phyloP scores from a whole-genome alignment of 345 rosid species.

The Combretum micranthum region DNA sequence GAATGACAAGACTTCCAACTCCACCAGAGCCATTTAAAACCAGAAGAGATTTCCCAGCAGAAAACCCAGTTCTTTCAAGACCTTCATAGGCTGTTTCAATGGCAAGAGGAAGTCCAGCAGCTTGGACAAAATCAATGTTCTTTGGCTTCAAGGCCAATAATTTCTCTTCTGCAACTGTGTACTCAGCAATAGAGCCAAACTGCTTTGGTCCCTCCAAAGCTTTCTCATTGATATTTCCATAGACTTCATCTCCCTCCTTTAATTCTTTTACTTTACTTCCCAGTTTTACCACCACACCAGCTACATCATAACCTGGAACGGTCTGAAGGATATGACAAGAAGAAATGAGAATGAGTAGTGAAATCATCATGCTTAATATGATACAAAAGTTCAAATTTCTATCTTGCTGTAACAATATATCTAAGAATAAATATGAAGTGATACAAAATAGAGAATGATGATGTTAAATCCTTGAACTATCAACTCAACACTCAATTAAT shows the following conservation, averaged over 20 bases:
- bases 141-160: conserved; percentile 73
- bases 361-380: neutral
- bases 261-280: conserved; percentile 67
- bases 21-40: conserved; percentile 90
- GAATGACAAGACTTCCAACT: conserved; percentile 92
- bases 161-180: conserved; percentile 84
- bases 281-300: conserved; percentile 79
- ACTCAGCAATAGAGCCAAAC: conserved; percentile 80
- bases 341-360: neutral
- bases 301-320: conserved; percentile 92
- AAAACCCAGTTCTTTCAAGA: conserved; percentile 67
- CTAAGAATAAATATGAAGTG: neutral
- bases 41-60: conserved; percentile 76
- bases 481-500: too few relatives aligned
- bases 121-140: conserved; percentile 69
- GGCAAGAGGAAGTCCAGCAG: conserved; percentile 89
- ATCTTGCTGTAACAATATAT: neutral
- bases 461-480: neutral
- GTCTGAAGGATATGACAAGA: conserved; percentile 38
- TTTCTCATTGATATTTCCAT: conserved; percentile 87
- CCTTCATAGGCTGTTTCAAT: conserved; percentile 86
- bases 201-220: conserved; percentile 89
- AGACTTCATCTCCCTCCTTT: conserved; percentile 84
- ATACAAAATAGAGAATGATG: neutral
- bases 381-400: neutral